Conservation (phyloP, 305 asterid genomes). For the Fraxinus floribunda region DNA sequence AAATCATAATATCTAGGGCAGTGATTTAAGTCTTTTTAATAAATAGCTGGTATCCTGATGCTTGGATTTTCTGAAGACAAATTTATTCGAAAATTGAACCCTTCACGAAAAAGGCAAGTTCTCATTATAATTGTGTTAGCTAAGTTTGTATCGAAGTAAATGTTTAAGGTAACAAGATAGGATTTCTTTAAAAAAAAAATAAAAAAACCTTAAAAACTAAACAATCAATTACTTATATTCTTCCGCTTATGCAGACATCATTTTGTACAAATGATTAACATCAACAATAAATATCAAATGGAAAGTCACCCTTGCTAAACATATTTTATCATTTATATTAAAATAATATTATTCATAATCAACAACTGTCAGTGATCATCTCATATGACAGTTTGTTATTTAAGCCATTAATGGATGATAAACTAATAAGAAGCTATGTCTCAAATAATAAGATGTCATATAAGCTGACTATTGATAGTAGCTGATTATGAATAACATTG, state of each 20-base stretch:
- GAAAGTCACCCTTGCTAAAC: not conserved
- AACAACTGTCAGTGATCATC: no score
- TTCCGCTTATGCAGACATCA: not conserved
- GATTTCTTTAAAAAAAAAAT: not conserved
- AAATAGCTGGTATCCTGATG: not conserved
- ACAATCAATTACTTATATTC: not conserved
- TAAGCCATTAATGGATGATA: no score
- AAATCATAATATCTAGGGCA: not conserved
- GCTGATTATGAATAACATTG: no score
- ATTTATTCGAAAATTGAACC: not conserved
- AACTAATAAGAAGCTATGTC: no score
- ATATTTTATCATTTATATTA: no score
- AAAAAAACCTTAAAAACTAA: not conserved
- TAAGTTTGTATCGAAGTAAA: not conserved
- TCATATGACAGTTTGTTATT: no score
- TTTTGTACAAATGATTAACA: not conserved
- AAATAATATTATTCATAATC: no score
- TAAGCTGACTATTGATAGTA: no score
- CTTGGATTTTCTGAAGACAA: not conserved
- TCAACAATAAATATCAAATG: not conserved
- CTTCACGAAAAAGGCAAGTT: not conserved
- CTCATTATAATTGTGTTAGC: not conserved
- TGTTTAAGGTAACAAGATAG: not conserved
- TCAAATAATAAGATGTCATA: no score
- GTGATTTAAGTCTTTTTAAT: not conserved